Evolutionary conservation across 331 rosid genomes (phyloP).

Genomic region (Dryas integrifolia): DNA sequence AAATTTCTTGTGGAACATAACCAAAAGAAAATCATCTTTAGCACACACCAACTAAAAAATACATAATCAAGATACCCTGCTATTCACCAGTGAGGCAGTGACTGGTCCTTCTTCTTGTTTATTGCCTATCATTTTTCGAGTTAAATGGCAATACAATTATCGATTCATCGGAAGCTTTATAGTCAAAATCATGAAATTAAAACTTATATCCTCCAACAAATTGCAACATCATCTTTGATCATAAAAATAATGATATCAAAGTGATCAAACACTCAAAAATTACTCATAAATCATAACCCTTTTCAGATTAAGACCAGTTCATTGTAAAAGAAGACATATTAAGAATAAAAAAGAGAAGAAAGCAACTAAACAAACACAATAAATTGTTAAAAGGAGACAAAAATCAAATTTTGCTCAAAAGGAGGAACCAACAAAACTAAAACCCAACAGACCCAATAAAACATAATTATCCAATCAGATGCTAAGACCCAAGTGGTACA

Average conservation of each 20-base stretch:
- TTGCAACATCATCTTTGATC: not conserved
- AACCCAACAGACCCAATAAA: not conserved
- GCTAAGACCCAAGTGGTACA: slow-evolving; percentile 1
- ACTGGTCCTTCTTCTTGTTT: not conserved
- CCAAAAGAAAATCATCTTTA: not conserved
- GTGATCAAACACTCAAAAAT: not conserved
- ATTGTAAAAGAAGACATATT: not conserved
- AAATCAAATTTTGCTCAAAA: not conserved
- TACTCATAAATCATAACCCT: not conserved
- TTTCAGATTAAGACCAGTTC: not conserved
- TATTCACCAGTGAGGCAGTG: not conserved
- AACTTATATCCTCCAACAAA: not conserved
- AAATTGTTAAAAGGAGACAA: not conserved
- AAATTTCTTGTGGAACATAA: not conserved
- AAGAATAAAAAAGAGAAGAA: not conserved
- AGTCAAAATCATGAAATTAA: not conserved
- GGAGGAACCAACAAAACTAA: not conserved
- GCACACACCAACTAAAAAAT: not conserved
- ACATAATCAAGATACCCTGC: not conserved
- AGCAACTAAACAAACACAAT: not conserved
- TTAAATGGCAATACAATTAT: not conserved
- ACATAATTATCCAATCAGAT: not conserved
- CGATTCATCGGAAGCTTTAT: not conserved
- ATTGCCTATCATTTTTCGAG: not conserved
- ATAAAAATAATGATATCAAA: not conserved